Percentiles rank a stretch among this genome's conserved stretches.
phyloP scores from a whole-genome alignment of 495 filamentous ascomycete species.

The Letharia columbiana region DNA sequence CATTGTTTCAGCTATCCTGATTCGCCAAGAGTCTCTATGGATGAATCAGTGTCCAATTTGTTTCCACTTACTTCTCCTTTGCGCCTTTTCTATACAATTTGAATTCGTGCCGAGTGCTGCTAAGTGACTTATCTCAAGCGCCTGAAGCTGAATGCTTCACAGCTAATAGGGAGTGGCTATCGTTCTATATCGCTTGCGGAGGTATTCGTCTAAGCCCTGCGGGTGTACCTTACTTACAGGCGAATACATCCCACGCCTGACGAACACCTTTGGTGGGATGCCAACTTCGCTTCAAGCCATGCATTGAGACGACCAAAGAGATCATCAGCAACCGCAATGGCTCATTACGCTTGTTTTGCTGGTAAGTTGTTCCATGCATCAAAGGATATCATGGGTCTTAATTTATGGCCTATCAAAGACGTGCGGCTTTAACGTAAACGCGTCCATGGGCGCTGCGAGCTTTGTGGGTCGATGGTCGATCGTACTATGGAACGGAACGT shows the following conservation, averaged over 20 bases:
- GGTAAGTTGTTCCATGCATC: neutral
- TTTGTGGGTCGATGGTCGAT: neutral
- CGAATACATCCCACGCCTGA: neutral
- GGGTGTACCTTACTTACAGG: neutral
- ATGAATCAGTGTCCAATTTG: neutral
- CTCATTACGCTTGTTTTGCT: neutral
- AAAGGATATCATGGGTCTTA: neutral
- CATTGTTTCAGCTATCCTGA: neutral
- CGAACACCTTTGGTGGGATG: neutral
- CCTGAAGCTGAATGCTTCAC: neutral
- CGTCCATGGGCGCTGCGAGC: neutral
- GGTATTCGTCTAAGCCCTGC: neutral
- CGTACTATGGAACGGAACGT: conserved; percentile 3
- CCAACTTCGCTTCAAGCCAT: neutral
- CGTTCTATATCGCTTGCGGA: neutral
- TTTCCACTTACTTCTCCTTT: neutral
- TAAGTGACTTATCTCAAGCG: neutral
- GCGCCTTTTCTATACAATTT: neutral
- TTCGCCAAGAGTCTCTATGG: neutral
- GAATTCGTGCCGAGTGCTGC: neutral
- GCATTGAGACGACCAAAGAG: conserved; percentile 1
- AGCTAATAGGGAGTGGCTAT: neutral
- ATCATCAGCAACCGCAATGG: neutral
- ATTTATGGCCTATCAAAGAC: neutral
- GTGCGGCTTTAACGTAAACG: neutral